These are phyloP conservation scores for Pseudocercospora crystallina DNA, from an alignment of 2,329 filamentous ascomycete species.

Conservation along the genomic window DNA sequence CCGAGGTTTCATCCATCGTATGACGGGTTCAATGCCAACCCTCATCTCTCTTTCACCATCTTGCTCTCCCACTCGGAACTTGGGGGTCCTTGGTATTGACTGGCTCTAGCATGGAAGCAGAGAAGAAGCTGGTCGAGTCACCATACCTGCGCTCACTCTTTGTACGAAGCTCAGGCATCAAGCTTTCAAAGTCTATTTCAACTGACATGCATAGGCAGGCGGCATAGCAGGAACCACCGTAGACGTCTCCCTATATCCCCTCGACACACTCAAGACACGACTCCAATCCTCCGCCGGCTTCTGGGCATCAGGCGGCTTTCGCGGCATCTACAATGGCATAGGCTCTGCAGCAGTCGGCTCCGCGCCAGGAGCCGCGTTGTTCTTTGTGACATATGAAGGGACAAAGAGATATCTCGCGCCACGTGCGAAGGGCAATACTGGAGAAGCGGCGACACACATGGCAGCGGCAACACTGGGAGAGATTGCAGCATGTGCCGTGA, in stretches of 20 bases:
- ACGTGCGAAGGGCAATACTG: slow-evolving; percentile 1
- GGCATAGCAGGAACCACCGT: slow-evolving; percentile 92
- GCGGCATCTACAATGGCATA: slow-evolving; percentile 88
- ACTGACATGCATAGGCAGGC: slow-evolving; percentile 61
- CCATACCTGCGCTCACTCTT: slow-evolving; percentile 50
- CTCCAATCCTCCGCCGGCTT: slow-evolving; percentile 81
- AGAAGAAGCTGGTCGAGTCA: slow-evolving; percentile 38
- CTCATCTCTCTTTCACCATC: too few species aligned
- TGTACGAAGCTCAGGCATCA: slow-evolving; percentile 33
- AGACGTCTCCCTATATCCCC: slow-evolving; percentile 93
- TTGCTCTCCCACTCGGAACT: too few species aligned
- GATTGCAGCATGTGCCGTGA: slow-evolving; percentile 84
- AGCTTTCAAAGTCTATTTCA: slow-evolving; percentile 6
- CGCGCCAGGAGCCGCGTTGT: slow-evolving; percentile 89
- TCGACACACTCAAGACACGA: slow-evolving; percentile 98
- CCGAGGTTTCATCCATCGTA: too few species aligned
- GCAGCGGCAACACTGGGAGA: slow-evolving; percentile 82
- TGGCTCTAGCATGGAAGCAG: too few species aligned
- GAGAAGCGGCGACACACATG: slow-evolving; percentile 65
- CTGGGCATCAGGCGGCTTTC: slow-evolving; percentile 80
- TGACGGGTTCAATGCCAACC: too few species aligned
- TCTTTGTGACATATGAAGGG: slow-evolving; percentile 62
- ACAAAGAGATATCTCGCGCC: slow-evolving; percentile 26
- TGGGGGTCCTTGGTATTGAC: too few species aligned
- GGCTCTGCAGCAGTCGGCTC: slow-evolving; percentile 87